phyloP scores from a whole-genome alignment of 331 rosid species.

The Erythrophleum ivorense region DNA sequence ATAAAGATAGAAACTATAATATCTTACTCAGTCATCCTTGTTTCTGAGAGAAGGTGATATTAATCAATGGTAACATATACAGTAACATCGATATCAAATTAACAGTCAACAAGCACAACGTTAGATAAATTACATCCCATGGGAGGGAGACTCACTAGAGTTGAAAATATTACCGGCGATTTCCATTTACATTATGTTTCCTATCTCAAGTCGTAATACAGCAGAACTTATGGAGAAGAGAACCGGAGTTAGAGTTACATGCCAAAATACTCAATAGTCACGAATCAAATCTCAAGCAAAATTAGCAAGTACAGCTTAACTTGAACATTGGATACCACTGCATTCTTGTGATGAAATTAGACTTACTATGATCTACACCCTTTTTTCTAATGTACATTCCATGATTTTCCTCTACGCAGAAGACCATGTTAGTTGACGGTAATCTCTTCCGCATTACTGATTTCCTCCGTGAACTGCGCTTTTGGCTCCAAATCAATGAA shows the following conservation, averaged over 20 bases:
- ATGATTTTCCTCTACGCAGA: slow-evolving; percentile 35
- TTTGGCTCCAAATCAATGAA: slow-evolving; percentile 97
- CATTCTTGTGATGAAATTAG: background rate
- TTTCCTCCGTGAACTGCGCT: slow-evolving; percentile 64
- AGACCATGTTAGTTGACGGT: slow-evolving; percentile 53
- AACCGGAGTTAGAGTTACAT: slow-evolving; percentile 28
- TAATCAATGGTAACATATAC: too few relatives aligned
- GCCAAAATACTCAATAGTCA: slow-evolving; percentile 35
- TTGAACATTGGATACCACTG: background rate
- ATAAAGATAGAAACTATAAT: too few relatives aligned
- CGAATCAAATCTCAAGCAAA: slow-evolving; percentile 35
- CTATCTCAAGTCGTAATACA: slow-evolving; percentile 1
- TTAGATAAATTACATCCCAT: background rate
- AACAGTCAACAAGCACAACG: background rate
- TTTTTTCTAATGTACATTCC: slow-evolving; percentile 22
- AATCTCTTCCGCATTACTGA: slow-evolving; percentile 62
- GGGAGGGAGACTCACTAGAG: background rate
- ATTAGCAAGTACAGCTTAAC: background rate
- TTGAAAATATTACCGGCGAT: background rate
- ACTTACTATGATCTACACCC: background rate
- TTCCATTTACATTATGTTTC: background rate
- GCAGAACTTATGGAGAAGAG: slow-evolving; percentile 20
- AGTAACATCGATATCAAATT: background rate
- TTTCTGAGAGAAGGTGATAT: too few relatives aligned
- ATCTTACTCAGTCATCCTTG: too few relatives aligned